These are phyloP conservation scores for Pelargonium citronellum DNA, from an alignment of 441 rosid species.

Conservation along the genomic window DNA sequence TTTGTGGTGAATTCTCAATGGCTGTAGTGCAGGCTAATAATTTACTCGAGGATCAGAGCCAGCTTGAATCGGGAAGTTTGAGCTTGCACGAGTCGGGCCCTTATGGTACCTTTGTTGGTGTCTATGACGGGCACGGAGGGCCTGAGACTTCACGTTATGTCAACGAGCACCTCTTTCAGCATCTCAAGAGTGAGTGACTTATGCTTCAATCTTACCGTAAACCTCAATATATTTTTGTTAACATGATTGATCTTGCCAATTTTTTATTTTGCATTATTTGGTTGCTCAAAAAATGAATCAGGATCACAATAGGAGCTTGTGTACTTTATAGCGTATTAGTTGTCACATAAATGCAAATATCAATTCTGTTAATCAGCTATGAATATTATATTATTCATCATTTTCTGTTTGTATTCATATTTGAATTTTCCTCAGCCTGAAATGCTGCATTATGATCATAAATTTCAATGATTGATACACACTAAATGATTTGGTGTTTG, in stretches of 20 bases:
- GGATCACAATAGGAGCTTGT: too few species aligned
- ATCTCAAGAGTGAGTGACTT: conserved; percentile 63
- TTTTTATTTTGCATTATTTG: too few species aligned
- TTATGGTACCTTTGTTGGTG: conserved; percentile 81
- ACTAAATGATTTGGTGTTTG: neutral
- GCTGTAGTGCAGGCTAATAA: conserved; percentile 95
- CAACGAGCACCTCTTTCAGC: conserved; percentile 71
- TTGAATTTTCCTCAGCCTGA: neutral
- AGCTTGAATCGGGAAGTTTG: conserved; percentile 81
- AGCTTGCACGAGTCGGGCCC: conserved; percentile 61
- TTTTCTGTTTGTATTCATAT: neutral
- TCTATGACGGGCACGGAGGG: conserved; percentile 95
- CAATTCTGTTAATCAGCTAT: neutral
- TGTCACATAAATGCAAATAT: neutral
- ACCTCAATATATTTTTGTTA: neutral
- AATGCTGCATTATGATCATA: neutral
- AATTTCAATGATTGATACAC: neutral
- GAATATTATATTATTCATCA: neutral
- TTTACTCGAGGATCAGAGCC: conserved; percentile 97
- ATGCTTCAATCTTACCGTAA: neutral
- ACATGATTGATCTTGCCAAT: too few species aligned
- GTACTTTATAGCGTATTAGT: neutral
- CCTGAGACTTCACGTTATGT: conserved; percentile 82
- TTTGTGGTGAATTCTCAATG: conserved; percentile 89
- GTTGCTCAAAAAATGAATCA: too few species aligned